Evolutionary conservation across 108 stramenopile genomes (phyloP).

Genomic region (Hondaea fermentalgiana): DNA sequence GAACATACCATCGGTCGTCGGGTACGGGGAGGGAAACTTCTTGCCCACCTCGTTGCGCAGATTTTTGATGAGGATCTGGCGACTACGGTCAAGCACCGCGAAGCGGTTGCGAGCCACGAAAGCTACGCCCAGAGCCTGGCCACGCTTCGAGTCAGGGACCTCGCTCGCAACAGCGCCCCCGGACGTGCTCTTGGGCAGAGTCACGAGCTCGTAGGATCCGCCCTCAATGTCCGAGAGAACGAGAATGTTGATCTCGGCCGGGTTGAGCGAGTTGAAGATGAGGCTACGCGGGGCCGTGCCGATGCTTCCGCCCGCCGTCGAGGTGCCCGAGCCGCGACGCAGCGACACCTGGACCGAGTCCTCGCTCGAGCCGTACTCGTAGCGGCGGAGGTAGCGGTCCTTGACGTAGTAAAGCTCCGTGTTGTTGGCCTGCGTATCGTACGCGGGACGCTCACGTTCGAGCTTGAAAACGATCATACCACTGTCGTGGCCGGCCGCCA

Average conservation of each 20-base stretch:
- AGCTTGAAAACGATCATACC: constrained; percentile 99
- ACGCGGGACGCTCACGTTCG: constrained; percentile 90
- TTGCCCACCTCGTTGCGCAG: constrained; percentile 89
- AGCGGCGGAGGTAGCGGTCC: constrained; percentile 84
- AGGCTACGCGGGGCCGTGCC: constrained; percentile 79
- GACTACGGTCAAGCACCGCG: constrained; percentile 76
- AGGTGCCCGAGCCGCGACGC: constrained; percentile 73
- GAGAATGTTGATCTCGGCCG: constrained; percentile 76
- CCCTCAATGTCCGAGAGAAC: constrained; percentile 79
- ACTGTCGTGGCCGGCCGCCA: constrained; percentile 96
- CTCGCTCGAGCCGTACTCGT: constrained; percentile 74
- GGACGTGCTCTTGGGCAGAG: constrained; percentile 53
- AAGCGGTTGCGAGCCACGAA: constrained; percentile 90
- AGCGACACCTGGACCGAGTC: constrained; percentile 81
- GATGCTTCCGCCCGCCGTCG: constrained; percentile 70
- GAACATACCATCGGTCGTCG: constrained; percentile 78
- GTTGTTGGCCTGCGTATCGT: constrained; percentile 52
- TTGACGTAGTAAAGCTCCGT: constrained; percentile 83
- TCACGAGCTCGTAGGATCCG: constrained; percentile 86
- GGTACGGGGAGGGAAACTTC: constrained; percentile 74
- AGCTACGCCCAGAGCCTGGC: constrained; percentile 75
- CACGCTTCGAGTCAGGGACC: constrained; percentile 76
- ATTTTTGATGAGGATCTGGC: constrained; percentile 89
- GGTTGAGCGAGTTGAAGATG: constrained; percentile 87
- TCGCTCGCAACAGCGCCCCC: constrained; percentile 51